Percentiles rank a stretch among this genome's conserved stretches.
Conservation (phyloP, 208 protist species). For the Trypanosoma conorhini region DNA sequence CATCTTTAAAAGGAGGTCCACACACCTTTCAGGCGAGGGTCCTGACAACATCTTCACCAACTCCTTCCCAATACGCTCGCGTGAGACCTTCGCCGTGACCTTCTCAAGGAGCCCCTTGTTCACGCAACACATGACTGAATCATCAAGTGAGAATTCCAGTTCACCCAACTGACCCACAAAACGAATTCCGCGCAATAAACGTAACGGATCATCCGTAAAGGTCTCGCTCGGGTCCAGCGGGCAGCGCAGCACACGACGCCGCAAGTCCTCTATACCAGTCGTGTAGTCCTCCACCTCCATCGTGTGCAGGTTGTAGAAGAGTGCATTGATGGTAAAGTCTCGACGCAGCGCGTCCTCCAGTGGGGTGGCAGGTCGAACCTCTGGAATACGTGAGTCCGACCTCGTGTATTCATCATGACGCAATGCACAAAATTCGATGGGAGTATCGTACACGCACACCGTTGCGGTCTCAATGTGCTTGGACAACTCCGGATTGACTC, state of each 20-base stretch:
- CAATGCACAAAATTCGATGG: constrained; percentile 98
- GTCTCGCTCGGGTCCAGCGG: constrained; percentile 82
- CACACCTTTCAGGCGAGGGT: constrained; percentile 53
- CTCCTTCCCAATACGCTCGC: constrained; percentile 87
- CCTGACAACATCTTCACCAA: constrained; percentile 79
- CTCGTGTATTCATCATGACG: constrained; percentile 93
- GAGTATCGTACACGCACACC: constrained; percentile 83
- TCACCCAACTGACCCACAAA: constrained; percentile 90
- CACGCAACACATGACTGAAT: constrained; percentile 47
- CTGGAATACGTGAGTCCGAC: constrained; percentile 90
- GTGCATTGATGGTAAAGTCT: constrained; percentile 99
- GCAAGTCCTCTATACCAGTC: constrained; percentile 90
- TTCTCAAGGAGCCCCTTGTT: constrained; percentile 51
- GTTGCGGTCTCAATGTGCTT: constrained; percentile 99
- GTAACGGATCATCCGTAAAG: constrained; percentile 94
- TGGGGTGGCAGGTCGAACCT: constrained; percentile 72
- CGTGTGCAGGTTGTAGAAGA: constrained; percentile 99
- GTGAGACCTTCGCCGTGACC: constrained; percentile 78
- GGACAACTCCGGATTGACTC: constrained; percentile 96
- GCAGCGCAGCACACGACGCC: constrained; percentile 85
- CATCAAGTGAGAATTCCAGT: constrained; percentile 85
- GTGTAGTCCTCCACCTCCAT: constrained; percentile 95
- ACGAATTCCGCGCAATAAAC: constrained; percentile 92
- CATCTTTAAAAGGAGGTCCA: constrained; percentile 56
- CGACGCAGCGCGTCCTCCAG: constrained; percentile 95